Percentiles rank a stretch among this genome's conserved stretches.
These are phyloP conservation scores for Neonectria coccinea DNA, from an alignment of 2,329 filamentous ascomycete genomes.

Conservation along the genomic window DNA sequence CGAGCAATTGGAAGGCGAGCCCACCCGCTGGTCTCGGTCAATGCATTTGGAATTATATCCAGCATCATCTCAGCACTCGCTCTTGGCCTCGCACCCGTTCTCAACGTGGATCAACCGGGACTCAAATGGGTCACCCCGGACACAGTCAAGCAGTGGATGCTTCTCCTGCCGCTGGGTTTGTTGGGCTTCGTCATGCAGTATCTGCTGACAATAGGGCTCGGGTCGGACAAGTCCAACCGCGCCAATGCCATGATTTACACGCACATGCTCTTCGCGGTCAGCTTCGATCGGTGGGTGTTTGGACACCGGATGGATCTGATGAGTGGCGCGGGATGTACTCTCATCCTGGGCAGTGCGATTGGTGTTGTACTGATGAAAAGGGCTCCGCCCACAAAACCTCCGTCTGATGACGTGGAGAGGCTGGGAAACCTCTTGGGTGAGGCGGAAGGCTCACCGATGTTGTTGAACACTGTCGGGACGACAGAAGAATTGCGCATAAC, in stretches of 20 bases:
- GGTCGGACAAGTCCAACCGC: conserved; percentile 74
- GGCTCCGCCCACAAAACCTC: conserved; percentile 43
- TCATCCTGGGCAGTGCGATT: conserved; percentile 66
- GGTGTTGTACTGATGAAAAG: conserved; percentile 62
- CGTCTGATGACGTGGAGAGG: conserved; percentile 51
- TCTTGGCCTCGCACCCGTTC: conserved; percentile 64
- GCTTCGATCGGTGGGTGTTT: conserved; percentile 65
- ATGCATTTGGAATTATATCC: conserved; percentile 81
- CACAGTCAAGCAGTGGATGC: conserved; percentile 68
- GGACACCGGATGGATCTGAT: conserved; percentile 62
- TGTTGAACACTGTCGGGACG: conserved; percentile 49
- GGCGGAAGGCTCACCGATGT: conserved; percentile 56
- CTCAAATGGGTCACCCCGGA: conserved; percentile 58
- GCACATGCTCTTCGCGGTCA: conserved; percentile 67
- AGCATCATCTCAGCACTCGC: conserved; percentile 73
- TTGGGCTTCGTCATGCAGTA: conserved; percentile 90
- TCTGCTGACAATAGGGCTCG: conserved; percentile 80
- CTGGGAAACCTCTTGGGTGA: conserved; percentile 46
- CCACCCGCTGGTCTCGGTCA: conserved; percentile 86
- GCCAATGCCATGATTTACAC: conserved; percentile 70
- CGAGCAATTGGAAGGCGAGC: conserved; percentile 83
- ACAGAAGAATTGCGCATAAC: conserved; percentile 37
- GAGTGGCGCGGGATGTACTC: conserved; percentile 62
- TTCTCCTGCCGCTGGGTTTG: conserved; percentile 75
- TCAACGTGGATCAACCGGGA: conserved; percentile 59